phyloP scores from a whole-genome alignment of 2,329 filamentous ascomycete species.

The Colletotrichum filicis region DNA sequence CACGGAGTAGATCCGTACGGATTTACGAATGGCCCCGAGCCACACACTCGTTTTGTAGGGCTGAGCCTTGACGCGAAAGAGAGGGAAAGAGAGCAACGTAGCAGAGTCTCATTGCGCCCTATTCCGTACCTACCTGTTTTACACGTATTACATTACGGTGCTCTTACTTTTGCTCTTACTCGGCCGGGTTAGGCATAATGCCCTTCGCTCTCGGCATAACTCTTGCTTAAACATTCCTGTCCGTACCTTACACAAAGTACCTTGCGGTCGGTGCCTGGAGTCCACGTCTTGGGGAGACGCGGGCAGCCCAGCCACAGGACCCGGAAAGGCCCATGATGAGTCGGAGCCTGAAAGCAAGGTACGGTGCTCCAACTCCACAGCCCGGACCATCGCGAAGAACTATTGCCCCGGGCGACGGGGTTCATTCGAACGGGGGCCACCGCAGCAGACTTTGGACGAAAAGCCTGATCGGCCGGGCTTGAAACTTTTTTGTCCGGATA shows the following conservation, averaged over 20 bases:
- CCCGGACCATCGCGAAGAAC: constrained; percentile 4
- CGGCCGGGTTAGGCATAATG: constrained; percentile 25
- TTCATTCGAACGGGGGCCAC: not conserved
- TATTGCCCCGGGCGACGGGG: constrained; percentile 26
- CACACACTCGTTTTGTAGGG: constrained; percentile 13
- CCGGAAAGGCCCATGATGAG: constrained; percentile 16
- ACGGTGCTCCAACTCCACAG: not conserved
- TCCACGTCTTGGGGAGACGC: not conserved
- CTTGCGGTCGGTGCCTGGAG: constrained; percentile 23
- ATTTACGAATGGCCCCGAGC: constrained; percentile 29
- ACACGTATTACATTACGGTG: not conserved
- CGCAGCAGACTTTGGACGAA: not conserved
- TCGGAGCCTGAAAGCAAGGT: constrained; percentile 1
- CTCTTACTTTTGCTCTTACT: not conserved
- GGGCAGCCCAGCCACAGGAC: constrained; percentile 12
- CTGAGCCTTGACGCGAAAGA: not conserved
- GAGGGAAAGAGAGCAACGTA: constrained; percentile 26
- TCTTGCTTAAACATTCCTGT: not conserved
- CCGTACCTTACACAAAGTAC: not conserved
- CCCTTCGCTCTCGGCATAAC: constrained; percentile 16
- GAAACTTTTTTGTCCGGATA: not conserved
- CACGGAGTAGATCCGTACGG: not conserved
- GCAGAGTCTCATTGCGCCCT: not conserved
- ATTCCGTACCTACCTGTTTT: too few species aligned
- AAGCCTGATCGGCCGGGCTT: constrained; percentile 4